phyloP scores from a whole-genome alignment of 805 yeast species.

The Candida insectorum region DNA sequence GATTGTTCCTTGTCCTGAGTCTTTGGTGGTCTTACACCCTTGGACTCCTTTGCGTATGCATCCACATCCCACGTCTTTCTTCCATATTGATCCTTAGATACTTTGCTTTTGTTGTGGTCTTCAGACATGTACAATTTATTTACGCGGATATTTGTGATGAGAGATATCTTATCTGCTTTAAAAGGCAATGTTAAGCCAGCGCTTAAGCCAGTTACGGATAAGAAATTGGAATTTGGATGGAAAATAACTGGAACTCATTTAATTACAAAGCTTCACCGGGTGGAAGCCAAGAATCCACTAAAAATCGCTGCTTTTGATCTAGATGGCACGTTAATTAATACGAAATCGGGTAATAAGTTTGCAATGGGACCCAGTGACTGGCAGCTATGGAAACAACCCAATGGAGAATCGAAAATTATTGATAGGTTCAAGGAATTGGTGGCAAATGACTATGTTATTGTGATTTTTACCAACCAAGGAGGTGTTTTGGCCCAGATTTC shows the following conservation, averaged over 20 bases:
- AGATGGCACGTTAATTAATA: slow-evolving; percentile 71
- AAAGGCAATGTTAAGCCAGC: not conserved
- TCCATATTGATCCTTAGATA: slow-evolving; percentile 47
- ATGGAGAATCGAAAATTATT: slow-evolving; percentile 18
- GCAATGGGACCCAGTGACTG: slow-evolving; percentile 67
- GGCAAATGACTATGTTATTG: slow-evolving; percentile 40
- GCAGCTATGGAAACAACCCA: slow-evolving; percentile 41
- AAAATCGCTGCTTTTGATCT: slow-evolving; percentile 76
- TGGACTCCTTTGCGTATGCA: slow-evolving; percentile 52
- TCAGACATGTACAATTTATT: too few species aligned
- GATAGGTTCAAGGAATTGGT: slow-evolving; percentile 19
- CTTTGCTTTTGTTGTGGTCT: slow-evolving; percentile 1
- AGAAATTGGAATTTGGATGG: too few species aligned
- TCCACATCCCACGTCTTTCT: slow-evolving; percentile 72
- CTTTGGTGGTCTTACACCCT: slow-evolving; percentile 14
- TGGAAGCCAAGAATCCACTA: slow-evolving; percentile 9
- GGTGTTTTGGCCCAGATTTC: slow-evolving; percentile 44
- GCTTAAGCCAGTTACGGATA: too few species aligned
- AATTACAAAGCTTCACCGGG: slow-evolving; percentile 16
- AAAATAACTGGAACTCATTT: slow-evolving; percentile 39
- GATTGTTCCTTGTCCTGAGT: not conserved
- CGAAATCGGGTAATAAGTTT: slow-evolving; percentile 61
- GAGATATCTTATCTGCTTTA: not conserved
- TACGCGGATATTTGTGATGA: too few species aligned
- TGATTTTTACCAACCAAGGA: slow-evolving; percentile 86